phyloP scores from a whole-genome alignment of 1,284 basidiomycete species.

The Cutaneotrichosporon arboriforme region DNA sequence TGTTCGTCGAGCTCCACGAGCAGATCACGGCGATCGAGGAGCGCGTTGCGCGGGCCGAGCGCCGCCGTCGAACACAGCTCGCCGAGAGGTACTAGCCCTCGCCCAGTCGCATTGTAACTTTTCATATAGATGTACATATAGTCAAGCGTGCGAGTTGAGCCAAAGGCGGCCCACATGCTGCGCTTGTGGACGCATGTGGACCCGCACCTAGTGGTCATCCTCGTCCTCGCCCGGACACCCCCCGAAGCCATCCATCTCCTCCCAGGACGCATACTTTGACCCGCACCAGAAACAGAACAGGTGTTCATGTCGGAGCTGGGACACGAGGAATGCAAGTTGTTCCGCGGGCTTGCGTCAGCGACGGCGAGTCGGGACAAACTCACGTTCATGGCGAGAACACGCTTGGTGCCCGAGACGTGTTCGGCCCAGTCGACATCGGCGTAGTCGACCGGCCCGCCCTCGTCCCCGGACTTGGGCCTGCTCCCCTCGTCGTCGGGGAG shows the following conservation, averaged over 20 bases:
- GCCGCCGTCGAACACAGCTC: slow-evolving; percentile 24
- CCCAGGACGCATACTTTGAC: slow-evolving; percentile 35
- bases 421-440: slow-evolving; percentile 37
- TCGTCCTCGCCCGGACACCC: slow-evolving; percentile 48
- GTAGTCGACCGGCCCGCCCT: slow-evolving; percentile 5
- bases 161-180: too few relatives aligned
- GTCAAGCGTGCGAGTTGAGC: too few relatives aligned
- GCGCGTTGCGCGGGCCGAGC: slow-evolving; percentile 27
- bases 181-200: background rate
- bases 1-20: slow-evolving; percentile 40
- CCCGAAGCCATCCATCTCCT: slow-evolving; percentile 45
- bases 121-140: background rate
- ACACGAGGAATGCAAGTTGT: slow-evolving; percentile 39
- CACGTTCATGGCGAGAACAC: slow-evolving; percentile 44
- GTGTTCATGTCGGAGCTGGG: slow-evolving; percentile 42
- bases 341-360: slow-evolving; percentile 26
- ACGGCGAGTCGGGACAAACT: slow-evolving; percentile 20
- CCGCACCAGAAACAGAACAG: slow-evolving; percentile 48
- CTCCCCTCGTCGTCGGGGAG: slow-evolving; percentile 2
- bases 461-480: background rate
- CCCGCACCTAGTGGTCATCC: slow-evolving; percentile 40
- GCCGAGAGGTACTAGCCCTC: slow-evolving; percentile 27
- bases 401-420: slow-evolving; percentile 35
- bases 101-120: background rate
- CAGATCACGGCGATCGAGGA: slow-evolving; percentile 35